Evolutionary conservation across 1,139 yeast species (phyloP).

Genomic region (Pichia terricola): DNA sequence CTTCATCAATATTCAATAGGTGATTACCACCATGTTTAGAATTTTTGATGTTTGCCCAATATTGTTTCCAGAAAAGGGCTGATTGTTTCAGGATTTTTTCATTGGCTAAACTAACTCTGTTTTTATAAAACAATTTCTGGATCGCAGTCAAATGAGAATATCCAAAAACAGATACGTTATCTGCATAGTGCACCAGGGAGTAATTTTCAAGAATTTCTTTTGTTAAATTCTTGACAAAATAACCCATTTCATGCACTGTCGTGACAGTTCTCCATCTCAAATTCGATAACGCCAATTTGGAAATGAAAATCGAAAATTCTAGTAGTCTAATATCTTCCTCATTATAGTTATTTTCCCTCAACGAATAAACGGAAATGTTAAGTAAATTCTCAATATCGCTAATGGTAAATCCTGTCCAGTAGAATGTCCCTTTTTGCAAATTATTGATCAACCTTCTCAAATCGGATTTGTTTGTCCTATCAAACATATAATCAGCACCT

Average conservation of each 20-base stretch:
- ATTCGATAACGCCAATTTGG: slow-evolving; percentile 41
- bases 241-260: slow-evolving; percentile 55
- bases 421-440: slow-evolving; percentile 57
- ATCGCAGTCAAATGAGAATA: slow-evolving; percentile 48
- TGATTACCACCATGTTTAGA: background rate
- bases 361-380: slow-evolving; percentile 37
- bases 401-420: slow-evolving; percentile 64
- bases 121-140: slow-evolving; percentile 46
- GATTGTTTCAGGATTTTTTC: slow-evolving; percentile 29
- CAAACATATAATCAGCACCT: slow-evolving; percentile 64
- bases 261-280: slow-evolving; percentile 49
- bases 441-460: slow-evolving; percentile 49
- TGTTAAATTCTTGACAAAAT: slow-evolving; percentile 39
- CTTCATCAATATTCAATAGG: slow-evolving; percentile 18
- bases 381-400: slow-evolving; percentile 45
- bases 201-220: slow-evolving; percentile 30
- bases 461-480: slow-evolving; percentile 45
- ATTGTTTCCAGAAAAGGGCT: slow-evolving; percentile 38
- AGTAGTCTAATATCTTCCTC: slow-evolving; percentile 33
- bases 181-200: slow-evolving; percentile 34
- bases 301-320: slow-evolving; percentile 32
- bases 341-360: slow-evolving; percentile 27
- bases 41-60: slow-evolving; percentile 30
- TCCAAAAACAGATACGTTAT: slow-evolving; percentile 36
- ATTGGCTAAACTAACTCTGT: slow-evolving; percentile 28